A percentile compares a stretch with the other conserved stretches of the same genome.
Evolutionary conservation across 78 protist species (phyloP).

Genomic region (Acrasis kona): DNA sequence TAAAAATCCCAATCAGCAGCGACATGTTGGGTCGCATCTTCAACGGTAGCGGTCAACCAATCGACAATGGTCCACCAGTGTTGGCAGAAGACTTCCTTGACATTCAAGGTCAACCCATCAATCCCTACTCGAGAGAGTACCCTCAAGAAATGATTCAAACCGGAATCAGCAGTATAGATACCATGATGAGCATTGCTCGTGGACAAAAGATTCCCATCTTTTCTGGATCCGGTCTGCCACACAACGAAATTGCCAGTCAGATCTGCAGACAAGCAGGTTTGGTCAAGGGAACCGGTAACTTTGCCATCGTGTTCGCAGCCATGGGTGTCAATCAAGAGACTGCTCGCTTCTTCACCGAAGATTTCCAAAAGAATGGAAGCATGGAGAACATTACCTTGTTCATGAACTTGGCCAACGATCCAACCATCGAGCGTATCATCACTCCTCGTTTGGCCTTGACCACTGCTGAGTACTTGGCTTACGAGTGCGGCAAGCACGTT

Average conservation of each 20-base stretch:
- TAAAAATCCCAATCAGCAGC: slow-evolving; percentile 86
- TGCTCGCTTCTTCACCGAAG: slow-evolving; percentile 97
- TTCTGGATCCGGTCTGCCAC: slow-evolving; percentile 76
- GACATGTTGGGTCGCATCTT: slow-evolving; percentile 99
- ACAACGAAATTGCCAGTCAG: slow-evolving; percentile 93
- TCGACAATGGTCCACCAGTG: slow-evolving; percentile 86
- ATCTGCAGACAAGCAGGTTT: slow-evolving; percentile 98
- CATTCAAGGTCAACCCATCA: slow-evolving; percentile 93
- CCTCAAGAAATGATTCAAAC: slow-evolving; percentile 99
- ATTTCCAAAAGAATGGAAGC: slow-evolving; percentile 95
- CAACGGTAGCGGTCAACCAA: slow-evolving; percentile 98
- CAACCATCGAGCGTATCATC: slow-evolving; percentile 99
- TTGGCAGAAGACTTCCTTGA: slow-evolving; percentile 95
- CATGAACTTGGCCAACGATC: slow-evolving; percentile 99
- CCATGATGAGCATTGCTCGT: slow-evolving; percentile 98
- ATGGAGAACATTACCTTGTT: slow-evolving; percentile 93
- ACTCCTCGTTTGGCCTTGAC: slow-evolving; percentile 98
- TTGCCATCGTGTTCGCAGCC: slow-evolving; percentile 99
- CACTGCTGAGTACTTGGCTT: slow-evolving; percentile 97
- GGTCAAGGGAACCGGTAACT: slow-evolving; percentile 80
- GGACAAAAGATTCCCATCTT: slow-evolving; percentile 99
- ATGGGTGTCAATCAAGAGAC: slow-evolving; percentile 99
- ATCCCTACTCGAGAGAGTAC: slow-evolving; percentile 92
- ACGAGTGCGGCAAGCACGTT: slow-evolving; percentile 97
- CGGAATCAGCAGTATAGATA: slow-evolving; percentile 98